Percentiles rank a stretch among this genome's conserved stretches.
These are phyloP conservation scores for Aspergillus haitiensis DNA, from an alignment of 495 filamentous ascomycete genomes.

Conservation along the genomic window DNA sequence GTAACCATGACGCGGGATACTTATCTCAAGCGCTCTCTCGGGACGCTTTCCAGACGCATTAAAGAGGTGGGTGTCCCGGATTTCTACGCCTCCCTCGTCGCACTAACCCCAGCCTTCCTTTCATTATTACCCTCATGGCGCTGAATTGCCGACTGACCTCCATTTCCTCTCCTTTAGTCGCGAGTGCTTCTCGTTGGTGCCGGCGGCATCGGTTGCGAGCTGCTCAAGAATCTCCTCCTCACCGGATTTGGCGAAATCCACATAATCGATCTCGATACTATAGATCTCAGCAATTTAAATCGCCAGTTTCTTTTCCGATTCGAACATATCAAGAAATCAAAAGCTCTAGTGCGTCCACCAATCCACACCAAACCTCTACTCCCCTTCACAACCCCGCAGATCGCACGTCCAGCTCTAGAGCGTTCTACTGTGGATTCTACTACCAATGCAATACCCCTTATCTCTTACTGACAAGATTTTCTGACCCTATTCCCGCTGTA, in stretches of 20 bases:
- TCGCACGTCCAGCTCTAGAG: background rate
- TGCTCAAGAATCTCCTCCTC: constrained; percentile 94
- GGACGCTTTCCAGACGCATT: constrained; percentile 57
- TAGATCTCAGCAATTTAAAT: constrained; percentile 96
- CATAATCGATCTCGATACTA: constrained; percentile 96
- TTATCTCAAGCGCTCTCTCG: constrained; percentile 63
- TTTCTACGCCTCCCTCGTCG: background rate
- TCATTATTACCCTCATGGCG: background rate
- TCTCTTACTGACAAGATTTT: background rate
- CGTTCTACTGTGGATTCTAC: too few species aligned
- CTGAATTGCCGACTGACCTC: constrained; percentile 18
- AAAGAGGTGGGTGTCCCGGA: constrained; percentile 55
- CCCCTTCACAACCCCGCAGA: background rate
- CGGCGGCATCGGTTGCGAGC: constrained; percentile 95
- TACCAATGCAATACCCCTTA: background rate
- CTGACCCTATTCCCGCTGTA: constrained; percentile 24
- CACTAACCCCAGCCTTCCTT: background rate
- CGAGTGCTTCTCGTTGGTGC: constrained; percentile 93
- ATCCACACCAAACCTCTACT: background rate
- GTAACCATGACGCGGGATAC: constrained; percentile 54
- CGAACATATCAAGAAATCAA: constrained; percentile 97
- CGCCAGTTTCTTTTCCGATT: constrained; percentile 96
- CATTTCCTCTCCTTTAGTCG: constrained; percentile 53
- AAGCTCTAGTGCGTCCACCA: constrained; percentile 71
- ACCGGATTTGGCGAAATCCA: constrained; percentile 94